Evolutionary conservation across 2,329 filamentous ascomycete genomes (phyloP).

Genomic region (Claviceps maximensis): DNA sequence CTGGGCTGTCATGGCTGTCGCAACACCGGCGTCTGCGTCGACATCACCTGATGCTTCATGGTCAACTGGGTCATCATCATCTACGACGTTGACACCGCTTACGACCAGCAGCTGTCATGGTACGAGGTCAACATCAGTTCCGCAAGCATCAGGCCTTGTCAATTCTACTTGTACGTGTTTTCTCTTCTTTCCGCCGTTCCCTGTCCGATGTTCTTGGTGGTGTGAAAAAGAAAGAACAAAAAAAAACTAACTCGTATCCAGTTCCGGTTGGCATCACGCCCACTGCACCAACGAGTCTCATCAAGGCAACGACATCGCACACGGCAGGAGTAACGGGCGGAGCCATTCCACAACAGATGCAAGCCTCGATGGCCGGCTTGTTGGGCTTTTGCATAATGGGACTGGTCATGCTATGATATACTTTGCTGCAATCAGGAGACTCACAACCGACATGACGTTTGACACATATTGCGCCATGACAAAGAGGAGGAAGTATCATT

Average conservation of each 20-base stretch:
- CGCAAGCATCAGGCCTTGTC: neutral
- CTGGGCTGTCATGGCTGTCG: constrained; percentile 8
- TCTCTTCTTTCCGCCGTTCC: neutral
- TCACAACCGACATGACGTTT: neutral
- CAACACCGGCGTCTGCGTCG: constrained; percentile 2
- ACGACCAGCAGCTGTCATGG: neutral
- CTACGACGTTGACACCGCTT: neutral
- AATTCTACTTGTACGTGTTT: constrained; percentile 3
- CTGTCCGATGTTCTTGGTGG: too few species aligned
- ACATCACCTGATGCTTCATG: neutral
- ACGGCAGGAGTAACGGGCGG: constrained; percentile 18
- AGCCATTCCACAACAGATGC: constrained; percentile 19
- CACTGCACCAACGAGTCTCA: constrained; percentile 6
- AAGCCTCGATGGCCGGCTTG: constrained; percentile 21
- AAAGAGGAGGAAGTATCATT: neutral
- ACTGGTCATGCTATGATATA: constrained; percentile 19
- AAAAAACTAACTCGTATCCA: constrained; percentile 4
- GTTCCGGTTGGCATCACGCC: constrained; percentile 3
- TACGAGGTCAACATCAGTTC: neutral
- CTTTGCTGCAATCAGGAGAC: neutral
- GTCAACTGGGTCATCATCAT: neutral
- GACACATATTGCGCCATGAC: neutral
- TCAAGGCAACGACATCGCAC: constrained; percentile 16
- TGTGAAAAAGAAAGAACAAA: neutral
- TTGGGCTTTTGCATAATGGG: constrained; percentile 25